Base-by-base conservation (phyloP, 495 filamentous ascomycete genomes). In the Penicillium waksmanii region DNA sequence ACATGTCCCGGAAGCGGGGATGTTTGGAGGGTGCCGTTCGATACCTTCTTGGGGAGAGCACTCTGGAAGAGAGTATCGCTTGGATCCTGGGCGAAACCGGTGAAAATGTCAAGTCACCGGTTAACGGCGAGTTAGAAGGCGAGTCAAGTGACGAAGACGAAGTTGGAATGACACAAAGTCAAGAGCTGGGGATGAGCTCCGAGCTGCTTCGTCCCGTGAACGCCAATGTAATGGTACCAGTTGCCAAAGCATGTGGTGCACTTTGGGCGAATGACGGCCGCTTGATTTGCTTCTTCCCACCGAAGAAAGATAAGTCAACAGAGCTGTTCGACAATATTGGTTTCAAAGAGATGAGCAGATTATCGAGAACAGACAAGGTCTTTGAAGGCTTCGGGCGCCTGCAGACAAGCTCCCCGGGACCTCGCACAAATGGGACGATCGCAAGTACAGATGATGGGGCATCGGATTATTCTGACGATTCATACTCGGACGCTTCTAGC, bases 331-430 rank as follows among this genome's bases (percentile, higher is more conserved):
- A 87, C 36, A 78, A 87, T 8, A 70, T 87, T 19, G 79, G 82
- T 4, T 84, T 88, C 42, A 81, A 81, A 44, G 83, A 85, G 58
- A 84, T 80, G 63, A 87, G 87, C 21, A 80, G 86, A 42, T 60
- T 77, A 12, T 82, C 83, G 0, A 84, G 83, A 66, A 84, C 81
- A 49, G 85, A 88, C 50, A 87, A 84, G 54, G 84, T 88, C 7
- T 97, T 97, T 78, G 91, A 94, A 61, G 87, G 87, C 2, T 97
- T 97, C 77, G 93, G 92, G n/a, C 85, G 92, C 23, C 75, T 97
- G 53, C 80, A 75, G 66, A 87, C 74, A 65, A 82, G 63, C 71
- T 87, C 75, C 44, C 80, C 69, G 71, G 84, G 65, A 35, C 78
- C 69, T 73, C 83, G 57, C 70, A 82, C 49, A 72, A 82, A 61